Evolutionary conservation across 768 basidiomycete genomes (phyloP).

Genomic region (Pleurotus djamor): DNA sequence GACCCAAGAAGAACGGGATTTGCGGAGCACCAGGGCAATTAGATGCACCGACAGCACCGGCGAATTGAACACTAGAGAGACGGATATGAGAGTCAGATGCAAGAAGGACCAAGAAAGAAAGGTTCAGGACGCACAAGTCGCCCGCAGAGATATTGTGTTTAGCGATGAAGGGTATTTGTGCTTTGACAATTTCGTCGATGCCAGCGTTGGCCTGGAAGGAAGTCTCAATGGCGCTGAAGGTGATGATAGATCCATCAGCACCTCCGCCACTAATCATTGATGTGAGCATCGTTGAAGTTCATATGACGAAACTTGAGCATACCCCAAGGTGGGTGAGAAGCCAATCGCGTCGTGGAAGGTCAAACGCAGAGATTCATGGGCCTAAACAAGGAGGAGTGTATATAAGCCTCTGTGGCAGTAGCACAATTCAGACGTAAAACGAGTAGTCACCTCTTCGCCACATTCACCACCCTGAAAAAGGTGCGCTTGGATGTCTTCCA

Average conservation of each 20-base stretch:
- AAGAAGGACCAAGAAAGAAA: background rate
- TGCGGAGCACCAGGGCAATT: constrained; percentile 45
- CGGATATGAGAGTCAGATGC: no score
- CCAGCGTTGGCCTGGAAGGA: constrained; percentile 41
- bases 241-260: constrained; percentile 49
- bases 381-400: constrained; percentile 8
- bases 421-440: no score
- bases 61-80: constrained; percentile 38
- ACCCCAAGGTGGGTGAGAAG: constrained; percentile 31
- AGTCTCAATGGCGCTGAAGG: constrained; percentile 40
- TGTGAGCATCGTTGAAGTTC: background rate
- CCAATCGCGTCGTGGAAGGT: constrained; percentile 45
- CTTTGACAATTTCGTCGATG: constrained; percentile 37
- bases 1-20: constrained; percentile 36
- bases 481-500: constrained; percentile 18
- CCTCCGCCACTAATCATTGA: constrained; percentile 32
- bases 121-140: constrained; percentile 37
- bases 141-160: constrained; percentile 35
- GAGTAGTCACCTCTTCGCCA: constrained; percentile 19
- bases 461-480: constrained; percentile 27
- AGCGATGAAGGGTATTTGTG: constrained; percentile 28
- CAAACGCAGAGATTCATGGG: constrained; percentile 27
- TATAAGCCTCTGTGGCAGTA: no score
- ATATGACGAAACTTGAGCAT: constrained; percentile 2
- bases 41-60: constrained; percentile 36